These are phyloP conservation scores for Cutaneotrichosporon mucoides DNA, from an alignment of 1,284 basidiomycete species.

Conservation along the genomic window DNA sequence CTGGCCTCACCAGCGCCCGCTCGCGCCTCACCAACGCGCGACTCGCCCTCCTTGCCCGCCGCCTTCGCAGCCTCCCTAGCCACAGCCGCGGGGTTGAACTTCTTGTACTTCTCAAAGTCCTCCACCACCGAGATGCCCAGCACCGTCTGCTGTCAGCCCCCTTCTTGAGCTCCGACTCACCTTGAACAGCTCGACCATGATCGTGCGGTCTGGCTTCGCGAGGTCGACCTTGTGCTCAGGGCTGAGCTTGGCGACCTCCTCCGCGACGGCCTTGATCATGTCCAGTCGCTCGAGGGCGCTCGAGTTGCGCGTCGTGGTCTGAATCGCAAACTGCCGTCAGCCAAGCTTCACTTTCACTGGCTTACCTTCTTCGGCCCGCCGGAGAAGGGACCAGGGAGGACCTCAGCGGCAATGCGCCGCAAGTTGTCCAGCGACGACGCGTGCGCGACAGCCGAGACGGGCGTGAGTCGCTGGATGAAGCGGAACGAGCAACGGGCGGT, in stretches of 20 bases:
- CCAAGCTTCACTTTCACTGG: neutral
- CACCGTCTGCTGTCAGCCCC: slow-evolving; percentile 24
- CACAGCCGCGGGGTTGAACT: slow-evolving; percentile 28
- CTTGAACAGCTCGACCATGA: slow-evolving; percentile 39
- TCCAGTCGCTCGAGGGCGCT: slow-evolving; percentile 35
- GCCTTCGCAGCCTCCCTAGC: slow-evolving; percentile 21
- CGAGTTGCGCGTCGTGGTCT: slow-evolving; percentile 33
- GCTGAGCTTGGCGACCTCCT: slow-evolving; percentile 30
- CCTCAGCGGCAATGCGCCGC: slow-evolving; percentile 18
- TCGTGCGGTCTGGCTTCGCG: slow-evolving; percentile 35
- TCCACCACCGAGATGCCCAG: slow-evolving; percentile 37
- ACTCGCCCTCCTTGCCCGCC: neutral
- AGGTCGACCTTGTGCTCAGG: slow-evolving; percentile 39
- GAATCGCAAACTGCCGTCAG: slow-evolving; percentile 35
- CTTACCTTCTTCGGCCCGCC: slow-evolving; percentile 13
- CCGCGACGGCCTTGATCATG: slow-evolving; percentile 41
- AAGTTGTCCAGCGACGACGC: slow-evolving; percentile 29
- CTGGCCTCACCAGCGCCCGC: too few relatives aligned
- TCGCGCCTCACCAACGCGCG: neutral
- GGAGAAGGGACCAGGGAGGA: slow-evolving; percentile 10
- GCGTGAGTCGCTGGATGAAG: slow-evolving; percentile 35
- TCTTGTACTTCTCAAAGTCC: slow-evolving; percentile 38
- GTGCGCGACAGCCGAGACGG: slow-evolving; percentile 23
- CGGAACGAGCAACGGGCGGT: slow-evolving; percentile 35
- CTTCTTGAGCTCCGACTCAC: slow-evolving; percentile 16